A percentile compares a stretch with the other conserved stretches of the same genome.
Evolutionary conservation across 768 basidiomycete species (phyloP).

Genomic region (Steccherinum ochraceum): DNA sequence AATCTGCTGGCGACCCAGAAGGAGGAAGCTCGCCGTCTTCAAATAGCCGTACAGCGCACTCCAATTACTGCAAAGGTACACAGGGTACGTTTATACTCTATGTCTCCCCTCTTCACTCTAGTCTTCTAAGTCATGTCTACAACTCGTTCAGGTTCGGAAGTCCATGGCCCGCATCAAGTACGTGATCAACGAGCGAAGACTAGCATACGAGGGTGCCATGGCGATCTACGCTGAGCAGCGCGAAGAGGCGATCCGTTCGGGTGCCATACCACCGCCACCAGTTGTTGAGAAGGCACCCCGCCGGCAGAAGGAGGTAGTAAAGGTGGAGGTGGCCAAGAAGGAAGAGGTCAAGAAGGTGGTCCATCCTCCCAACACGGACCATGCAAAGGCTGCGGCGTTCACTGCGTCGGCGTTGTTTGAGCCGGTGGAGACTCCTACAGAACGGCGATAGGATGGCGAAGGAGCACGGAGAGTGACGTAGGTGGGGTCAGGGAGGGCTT

Average conservation of each 20-base stretch:
- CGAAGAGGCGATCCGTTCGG: constrained; percentile 1
- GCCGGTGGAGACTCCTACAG: too few species aligned
- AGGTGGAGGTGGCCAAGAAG: constrained; percentile 7
- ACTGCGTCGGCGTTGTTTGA: constrained; percentile 16
- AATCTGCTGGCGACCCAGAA: constrained; percentile 87
- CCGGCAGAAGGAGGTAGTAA: too few species aligned
- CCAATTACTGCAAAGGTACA: not conserved
- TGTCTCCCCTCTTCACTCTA: not conserved
- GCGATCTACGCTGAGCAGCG: constrained; percentile 13
- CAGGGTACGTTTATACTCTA: constrained; percentile 10
- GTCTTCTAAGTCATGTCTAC: not conserved
- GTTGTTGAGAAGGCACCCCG: not conserved
- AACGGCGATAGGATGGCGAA: not conserved
- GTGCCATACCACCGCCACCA: not conserved
- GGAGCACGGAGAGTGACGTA: too few species aligned
- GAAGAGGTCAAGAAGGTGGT: constrained; percentile 1
- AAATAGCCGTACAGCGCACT: constrained; percentile 15
- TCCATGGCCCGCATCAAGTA: constrained; percentile 96
- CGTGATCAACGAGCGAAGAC: constrained; percentile 83
- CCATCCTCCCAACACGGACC: not conserved
- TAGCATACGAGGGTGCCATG: constrained; percentile 72
- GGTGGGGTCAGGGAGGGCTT: too few species aligned
- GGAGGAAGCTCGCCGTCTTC: constrained; percentile 67
- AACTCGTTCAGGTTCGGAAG: constrained; percentile 82
- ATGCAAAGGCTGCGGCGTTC: constrained; percentile 7